Evolutionary conservation across 2,329 filamentous ascomycete species (phyloP), one percentile per base, ranked within the genome.

Genomic region (Ophiostoma perfectum): DNA sequence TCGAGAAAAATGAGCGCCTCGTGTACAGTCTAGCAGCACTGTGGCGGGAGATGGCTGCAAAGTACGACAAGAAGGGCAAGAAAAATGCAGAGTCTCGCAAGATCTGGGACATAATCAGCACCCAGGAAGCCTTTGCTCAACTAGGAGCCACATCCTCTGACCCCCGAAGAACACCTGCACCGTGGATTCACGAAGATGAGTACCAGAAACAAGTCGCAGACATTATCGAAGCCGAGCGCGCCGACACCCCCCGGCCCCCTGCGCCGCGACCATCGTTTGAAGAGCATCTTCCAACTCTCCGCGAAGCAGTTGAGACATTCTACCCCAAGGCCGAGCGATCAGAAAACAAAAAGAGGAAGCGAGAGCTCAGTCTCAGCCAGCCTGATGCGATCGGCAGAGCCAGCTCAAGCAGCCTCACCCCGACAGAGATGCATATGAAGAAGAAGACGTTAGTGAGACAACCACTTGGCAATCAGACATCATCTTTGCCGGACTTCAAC

Each of bases 131-230:
- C 1, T 82, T 88, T 0, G 93, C 97, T 72, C 92, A 88, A 4
- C 79, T 98, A 69, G 85, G 96, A 3, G 92, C 92, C 2, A 96
- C 98, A 88, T 96, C 93, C 52, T 92, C 92, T 5, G 90, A 95
- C 77, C 82, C 88, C 44, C 85, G 93, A 67, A 84, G 91, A 70
- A 86, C 87, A 2, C 84, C 88, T 52, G 82, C 86, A n/a, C 86
- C 88, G 0, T 99, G 95, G 94, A 90, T 97, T 68, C 93, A 97
- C 73, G 94, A 98, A 76, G 88, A 92, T 64, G 93, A 97, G 74
- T 94, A 90, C 74, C 82, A 86, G 44, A 81, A 88, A 60, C 83
- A 90, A 73, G 80, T 96, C 1, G 78, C 81, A 42, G 79, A 84
- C 39, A 81, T 96, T 38, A 85, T 91, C 8, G 67, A 42, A 6